Percentiles rank a stretch among this genome's conserved stretches.
These are phyloP conservation scores for Eleusine coracana DNA, from an alignment of 176 grass and related monocot species.

Conservation along the genomic window DNA sequence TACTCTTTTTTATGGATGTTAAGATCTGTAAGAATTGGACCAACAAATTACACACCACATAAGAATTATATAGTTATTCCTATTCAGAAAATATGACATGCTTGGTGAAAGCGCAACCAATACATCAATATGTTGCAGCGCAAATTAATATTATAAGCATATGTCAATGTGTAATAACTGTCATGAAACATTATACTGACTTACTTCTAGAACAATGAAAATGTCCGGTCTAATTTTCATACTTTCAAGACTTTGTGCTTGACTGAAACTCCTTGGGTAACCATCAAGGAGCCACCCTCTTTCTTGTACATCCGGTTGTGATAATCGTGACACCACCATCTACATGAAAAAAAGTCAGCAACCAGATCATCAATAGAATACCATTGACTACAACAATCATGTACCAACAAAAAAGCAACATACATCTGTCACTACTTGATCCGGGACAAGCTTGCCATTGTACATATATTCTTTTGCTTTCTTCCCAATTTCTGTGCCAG, in stretches of 20 bases:
- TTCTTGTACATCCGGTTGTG: constrained; percentile 68
- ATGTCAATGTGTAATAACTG: constrained; percentile 14
- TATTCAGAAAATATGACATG: constrained; percentile 10
- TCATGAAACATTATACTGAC: constrained; percentile 38
- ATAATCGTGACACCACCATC: constrained; percentile 83
- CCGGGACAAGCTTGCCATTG: constrained; percentile 85
- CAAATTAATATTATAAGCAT: not conserved
- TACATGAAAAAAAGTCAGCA: constrained; percentile 35
- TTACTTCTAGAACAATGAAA: constrained; percentile 84
- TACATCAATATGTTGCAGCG: not conserved
- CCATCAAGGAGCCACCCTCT: constrained; percentile 97
- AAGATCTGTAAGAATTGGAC: not conserved
- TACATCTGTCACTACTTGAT: constrained; percentile 95
- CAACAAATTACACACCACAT: constrained; percentile 4
- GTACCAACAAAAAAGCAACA: constrained; percentile 30
- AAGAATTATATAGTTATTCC: not conserved
- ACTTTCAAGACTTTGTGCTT: constrained; percentile 82
- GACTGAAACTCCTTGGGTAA: constrained; percentile 82
- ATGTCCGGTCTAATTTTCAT: constrained; percentile 81
- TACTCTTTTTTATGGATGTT: constrained; percentile 10
- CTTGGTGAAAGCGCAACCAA: not conserved
- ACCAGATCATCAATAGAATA: constrained; percentile 21
- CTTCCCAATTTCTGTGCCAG: constrained; percentile 82
- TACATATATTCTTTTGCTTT: constrained; percentile 94
- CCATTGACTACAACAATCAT: not conserved